Evolutionary conservation across 1,284 basidiomycete species (phyloP).

Genomic region (Trichosporon sp.): DNA sequence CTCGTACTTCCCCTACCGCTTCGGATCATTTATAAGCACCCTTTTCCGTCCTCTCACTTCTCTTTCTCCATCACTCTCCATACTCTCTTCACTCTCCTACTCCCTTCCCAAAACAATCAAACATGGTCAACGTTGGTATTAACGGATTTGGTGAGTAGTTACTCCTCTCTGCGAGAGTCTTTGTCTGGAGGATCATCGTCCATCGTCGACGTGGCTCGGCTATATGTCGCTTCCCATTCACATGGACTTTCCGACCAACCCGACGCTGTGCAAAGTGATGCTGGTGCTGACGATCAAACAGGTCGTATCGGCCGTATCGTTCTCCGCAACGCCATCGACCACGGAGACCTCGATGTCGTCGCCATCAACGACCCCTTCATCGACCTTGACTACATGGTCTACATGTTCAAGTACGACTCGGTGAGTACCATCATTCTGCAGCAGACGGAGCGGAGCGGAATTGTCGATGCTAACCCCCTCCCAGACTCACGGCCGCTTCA

Average conservation of each 20-base stretch:
- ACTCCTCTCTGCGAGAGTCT: not conserved
- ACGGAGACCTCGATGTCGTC: constrained; percentile 71
- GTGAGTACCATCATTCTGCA: constrained; percentile 18
- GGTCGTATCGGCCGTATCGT: constrained; percentile 99
- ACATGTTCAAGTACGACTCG: constrained; percentile 99
- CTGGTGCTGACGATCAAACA: constrained; percentile 36
- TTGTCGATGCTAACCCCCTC: not conserved
- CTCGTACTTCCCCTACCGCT: not conserved
- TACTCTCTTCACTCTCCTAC: constrained; percentile 7
- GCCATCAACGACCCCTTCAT: constrained; percentile 96
- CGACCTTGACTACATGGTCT: constrained; percentile 93
- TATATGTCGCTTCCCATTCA: constrained; percentile 2
- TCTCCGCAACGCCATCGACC: constrained; percentile 78
- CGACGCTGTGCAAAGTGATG: not conserved
- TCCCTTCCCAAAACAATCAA: constrained; percentile 20
- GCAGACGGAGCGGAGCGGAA: too few relatives aligned
- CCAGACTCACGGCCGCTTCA: constrained; percentile 85
- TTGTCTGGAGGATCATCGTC: too few relatives aligned
- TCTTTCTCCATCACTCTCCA: constrained; percentile 4
- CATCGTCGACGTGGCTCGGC: not conserved
- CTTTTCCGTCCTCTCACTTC: not conserved
- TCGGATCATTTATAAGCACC: constrained; percentile 1
- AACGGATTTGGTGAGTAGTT: constrained; percentile 80
- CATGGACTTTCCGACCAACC: not conserved
- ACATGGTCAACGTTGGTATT: constrained; percentile 79